Percentiles rank a stretch among this genome's conserved stretches.
Conservation (phyloP, 257 asterid species). For the Pogostemon cablin region DNA sequence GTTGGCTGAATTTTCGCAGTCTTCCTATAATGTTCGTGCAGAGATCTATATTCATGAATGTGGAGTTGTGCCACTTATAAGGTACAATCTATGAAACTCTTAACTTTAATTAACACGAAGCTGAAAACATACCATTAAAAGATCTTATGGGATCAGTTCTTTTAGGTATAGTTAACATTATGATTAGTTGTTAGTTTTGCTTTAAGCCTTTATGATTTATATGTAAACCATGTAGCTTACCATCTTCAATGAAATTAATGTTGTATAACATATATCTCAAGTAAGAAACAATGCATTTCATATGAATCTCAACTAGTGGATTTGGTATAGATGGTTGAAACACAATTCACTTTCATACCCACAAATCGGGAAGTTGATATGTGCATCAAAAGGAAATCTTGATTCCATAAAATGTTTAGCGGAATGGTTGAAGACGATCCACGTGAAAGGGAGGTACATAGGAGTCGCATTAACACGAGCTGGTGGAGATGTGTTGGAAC, state of each 20-base stretch:
- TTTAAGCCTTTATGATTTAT: too few species aligned
- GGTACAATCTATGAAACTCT: constrained; percentile 45
- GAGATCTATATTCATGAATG: constrained; percentile 58
- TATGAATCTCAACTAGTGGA: constrained; percentile 19
- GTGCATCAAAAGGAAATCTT: constrained; percentile 72
- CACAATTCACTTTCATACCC: constrained; percentile 85
- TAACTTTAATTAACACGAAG: not conserved
- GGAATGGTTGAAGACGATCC: constrained; percentile 75
- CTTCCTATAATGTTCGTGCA: constrained; percentile 79
- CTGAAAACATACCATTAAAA: not conserved
- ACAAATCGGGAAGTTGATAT: constrained; percentile 80
- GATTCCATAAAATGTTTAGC: constrained; percentile 55
- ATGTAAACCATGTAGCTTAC: not conserved
- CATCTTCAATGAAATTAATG: constrained; percentile 5
- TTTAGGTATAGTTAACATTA: not conserved
- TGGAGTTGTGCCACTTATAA: constrained; percentile 73
- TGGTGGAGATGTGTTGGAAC: constrained; percentile 53
- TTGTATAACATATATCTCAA: not conserved
- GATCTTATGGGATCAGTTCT: not conserved
- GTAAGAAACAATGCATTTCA: constrained; percentile 3
- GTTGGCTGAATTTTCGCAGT: constrained; percentile 52
- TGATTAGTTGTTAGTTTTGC: not conserved
- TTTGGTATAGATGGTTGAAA: constrained; percentile 81
- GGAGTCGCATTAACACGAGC: constrained; percentile 71
- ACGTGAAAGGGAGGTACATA: constrained; percentile 81